Evolutionary conservation across 2,329 filamentous ascomycete genomes (phyloP).

Genomic region (Xylariaceae sp.): DNA sequence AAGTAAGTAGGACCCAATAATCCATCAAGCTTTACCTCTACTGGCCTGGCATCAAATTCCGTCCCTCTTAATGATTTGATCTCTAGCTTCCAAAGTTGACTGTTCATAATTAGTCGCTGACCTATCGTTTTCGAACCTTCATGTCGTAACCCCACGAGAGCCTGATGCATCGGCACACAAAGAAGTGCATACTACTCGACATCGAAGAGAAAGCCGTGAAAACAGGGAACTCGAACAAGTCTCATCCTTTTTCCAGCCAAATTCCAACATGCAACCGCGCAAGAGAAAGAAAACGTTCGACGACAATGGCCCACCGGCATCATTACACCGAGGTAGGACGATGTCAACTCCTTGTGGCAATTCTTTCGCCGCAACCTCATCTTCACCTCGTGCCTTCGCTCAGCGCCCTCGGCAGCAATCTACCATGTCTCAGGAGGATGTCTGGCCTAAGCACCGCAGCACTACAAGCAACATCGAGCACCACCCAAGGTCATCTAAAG

Average conservation of each 20-base stretch:
- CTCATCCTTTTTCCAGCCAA: slow-evolving; percentile 32
- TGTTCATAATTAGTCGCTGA: slow-evolving; percentile 39
- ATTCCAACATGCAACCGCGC: slow-evolving; percentile 6
- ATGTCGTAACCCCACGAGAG: slow-evolving; percentile 34
- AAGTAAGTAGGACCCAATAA: slow-evolving; percentile 33
- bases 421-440: not conserved
- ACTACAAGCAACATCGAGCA: not conserved
- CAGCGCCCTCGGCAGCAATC: slow-evolving; percentile 1
- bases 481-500: slow-evolving; percentile 12
- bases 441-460: not conserved
- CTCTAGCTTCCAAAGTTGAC: slow-evolving; percentile 2
- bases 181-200: slow-evolving; percentile 18
- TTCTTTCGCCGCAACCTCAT: slow-evolving; percentile 6
- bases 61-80: not conserved
- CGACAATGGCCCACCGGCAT: not conserved
- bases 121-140: slow-evolving; percentile 48
- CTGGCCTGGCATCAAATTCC: not conserved
- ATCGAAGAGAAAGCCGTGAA: slow-evolving; percentile 28
- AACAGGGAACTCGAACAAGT: slow-evolving; percentile 33
- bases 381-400: slow-evolving; percentile 3
- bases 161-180: slow-evolving; percentile 19
- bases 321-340: not conserved
- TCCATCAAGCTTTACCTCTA: not conserved
- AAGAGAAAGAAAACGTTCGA: slow-evolving; percentile 8
- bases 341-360: not conserved